A percentile compares a stretch with the other conserved stretches of the same genome.
These are phyloP conservation scores for Cystoderma amianthinum DNA, from an alignment of 768 basidiomycete species.

Conservation along the genomic window DNA sequence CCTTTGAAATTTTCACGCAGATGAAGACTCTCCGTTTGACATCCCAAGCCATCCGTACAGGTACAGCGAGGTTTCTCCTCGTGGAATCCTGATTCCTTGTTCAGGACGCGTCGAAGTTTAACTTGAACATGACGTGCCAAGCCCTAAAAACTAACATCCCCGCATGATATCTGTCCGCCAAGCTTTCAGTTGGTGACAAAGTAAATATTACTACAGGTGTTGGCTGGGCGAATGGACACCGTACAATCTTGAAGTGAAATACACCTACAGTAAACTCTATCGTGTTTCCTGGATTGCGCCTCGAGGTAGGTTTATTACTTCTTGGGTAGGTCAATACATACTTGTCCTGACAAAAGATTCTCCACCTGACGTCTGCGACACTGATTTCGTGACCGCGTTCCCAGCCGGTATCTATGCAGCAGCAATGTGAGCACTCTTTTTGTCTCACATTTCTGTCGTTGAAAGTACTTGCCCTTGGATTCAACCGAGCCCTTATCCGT, in stretches of 20 bases:
- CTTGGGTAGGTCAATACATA: background rate
- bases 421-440: constrained; percentile 50
- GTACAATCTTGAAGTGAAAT: constrained; percentile 57
- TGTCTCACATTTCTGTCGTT: background rate
- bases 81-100: too few species aligned
- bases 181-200: constrained; percentile 60
- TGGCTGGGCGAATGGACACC: constrained; percentile 57
- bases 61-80: too few species aligned
- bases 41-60: too few species aligned
- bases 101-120: too few species aligned
- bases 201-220: constrained; percentile 60
- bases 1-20: too few species aligned
- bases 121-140: too few species aligned
- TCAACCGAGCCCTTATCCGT: constrained; percentile 74
- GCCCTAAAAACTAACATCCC: too few species aligned
- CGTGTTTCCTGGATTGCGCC: constrained; percentile 66
- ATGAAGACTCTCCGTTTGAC: too few species aligned
- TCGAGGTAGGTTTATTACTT: constrained; percentile 42
- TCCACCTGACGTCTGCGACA: constrained; percentile 72
- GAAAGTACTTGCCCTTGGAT: constrained; percentile 42
- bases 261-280: constrained; percentile 40
- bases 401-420: constrained; percentile 83
- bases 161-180: too few species aligned
- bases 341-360: constrained; percentile 36
- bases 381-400: constrained; percentile 71